Evolutionary conservation across 768 basidiomycete species (phyloP).

Genomic region (Boletus sensibilis): DNA sequence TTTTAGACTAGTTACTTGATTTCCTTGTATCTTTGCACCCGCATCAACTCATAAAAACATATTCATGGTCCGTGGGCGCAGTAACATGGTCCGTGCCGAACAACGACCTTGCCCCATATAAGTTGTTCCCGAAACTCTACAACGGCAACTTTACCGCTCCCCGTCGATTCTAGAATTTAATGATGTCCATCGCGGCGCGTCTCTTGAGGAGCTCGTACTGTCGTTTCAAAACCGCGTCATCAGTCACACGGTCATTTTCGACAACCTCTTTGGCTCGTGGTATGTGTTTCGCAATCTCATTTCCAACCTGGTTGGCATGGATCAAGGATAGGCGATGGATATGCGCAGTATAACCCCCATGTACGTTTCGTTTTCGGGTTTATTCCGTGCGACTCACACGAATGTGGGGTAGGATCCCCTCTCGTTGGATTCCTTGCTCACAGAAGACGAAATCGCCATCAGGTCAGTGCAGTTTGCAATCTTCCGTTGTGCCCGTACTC

Average conservation of each 20-base stretch:
- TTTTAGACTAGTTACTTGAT: constrained; percentile 1
- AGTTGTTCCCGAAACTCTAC: background rate
- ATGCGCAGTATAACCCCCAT: constrained; percentile 20
- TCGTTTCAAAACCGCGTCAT: constrained; percentile 11
- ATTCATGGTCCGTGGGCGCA: background rate
- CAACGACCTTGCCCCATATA: background rate
- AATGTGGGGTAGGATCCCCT: constrained; percentile 70
- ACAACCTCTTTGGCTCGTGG: constrained; percentile 18
- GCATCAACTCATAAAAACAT: background rate
- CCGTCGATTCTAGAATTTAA: background rate
- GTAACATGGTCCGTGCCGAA: constrained; percentile 20
- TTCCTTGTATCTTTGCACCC: background rate
- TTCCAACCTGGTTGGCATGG: background rate
- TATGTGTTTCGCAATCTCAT: constrained; percentile 10
- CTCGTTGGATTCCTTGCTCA: constrained; percentile 72
- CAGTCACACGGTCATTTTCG: constrained; percentile 20
- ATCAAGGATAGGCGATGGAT: constrained; percentile 17
- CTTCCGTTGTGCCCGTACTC: background rate
- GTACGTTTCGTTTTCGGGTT: constrained; percentile 12
- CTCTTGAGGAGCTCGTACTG: constrained; percentile 5
- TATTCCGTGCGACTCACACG: constrained; percentile 3
- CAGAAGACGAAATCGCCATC: constrained; percentile 88
- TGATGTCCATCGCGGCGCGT: background rate
- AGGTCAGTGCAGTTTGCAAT: constrained; percentile 48
- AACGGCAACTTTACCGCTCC: background rate